Base-by-base conservation (phyloP, 805 yeast species). In the Starmerella apicola region DNA sequence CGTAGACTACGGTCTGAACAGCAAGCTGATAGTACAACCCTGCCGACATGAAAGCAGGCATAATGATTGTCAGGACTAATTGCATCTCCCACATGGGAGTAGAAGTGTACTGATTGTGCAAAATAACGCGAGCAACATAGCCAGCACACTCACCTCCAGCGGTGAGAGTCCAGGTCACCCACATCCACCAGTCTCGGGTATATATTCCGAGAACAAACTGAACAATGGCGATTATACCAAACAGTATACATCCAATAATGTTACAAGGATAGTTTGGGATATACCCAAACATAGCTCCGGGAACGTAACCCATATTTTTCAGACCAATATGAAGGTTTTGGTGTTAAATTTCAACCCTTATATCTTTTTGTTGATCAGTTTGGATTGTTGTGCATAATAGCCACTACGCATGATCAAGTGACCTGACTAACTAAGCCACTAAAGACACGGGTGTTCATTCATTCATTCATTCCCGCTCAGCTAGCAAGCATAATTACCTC, bases 61-160 rank as follows among this genome's bases (percentile, higher is more conserved):
- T n/a, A 32, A 32, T 59, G 0, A 88, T 81, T 40, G 83, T 61
- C 51, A 77, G 66, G 41, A 76, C 70, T 46, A 78, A 70, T 57
- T 84, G 93, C 51, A 76, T 59, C 32, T 79, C 53, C 52, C 67
- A 84, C 22, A 66, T 61, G 37, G 66, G 56, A 30, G 59, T 46
- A 27, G 60, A 52, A n/a, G 46, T 28, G 2, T 57, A 54, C 18
- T 49, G 42, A 46, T 70, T 54, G 33, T 54, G 47, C 17, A 68
- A 65, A 2, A 77, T 65, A 39, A 70, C 48, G 38, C 94, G 61
- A 3, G 76, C 83, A 7, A 70, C 55, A 54, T 79, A 84, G 1
- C 94, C 94, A 1, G 72, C 60, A 34, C 76, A 60, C 58, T 82
- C 93, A 21, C 80, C 58, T 0, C 66, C 66, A n/a, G 68, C 55